Evolutionary conservation across 305 asterid genomes (phyloP), one percentile per base, ranked within the genome.

Genomic region (Ruellia speciosa): DNA sequence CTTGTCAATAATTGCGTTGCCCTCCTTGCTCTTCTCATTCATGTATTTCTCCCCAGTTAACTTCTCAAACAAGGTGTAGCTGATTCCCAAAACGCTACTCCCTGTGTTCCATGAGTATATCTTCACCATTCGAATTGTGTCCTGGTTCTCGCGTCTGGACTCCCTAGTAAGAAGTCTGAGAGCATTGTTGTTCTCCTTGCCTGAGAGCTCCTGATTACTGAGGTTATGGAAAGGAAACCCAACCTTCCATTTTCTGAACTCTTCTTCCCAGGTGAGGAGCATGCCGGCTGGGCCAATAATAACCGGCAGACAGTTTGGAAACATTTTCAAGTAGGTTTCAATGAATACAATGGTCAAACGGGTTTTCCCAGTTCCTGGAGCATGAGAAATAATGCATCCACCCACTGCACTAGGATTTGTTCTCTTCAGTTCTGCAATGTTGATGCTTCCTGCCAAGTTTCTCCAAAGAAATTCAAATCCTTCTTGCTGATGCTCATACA

Each of bases 361-460:
- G 5, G 90, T 72, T 69, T 87, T 84, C 8, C 94, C 89, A 6
- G 92, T 82, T 16, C 94, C 89, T 6, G 87, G 94, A 18, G 95
- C 90, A 49, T 86, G 95, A 14, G 94, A 83, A 45, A 83, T 83
- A 45, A 86, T 84, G 79, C 94, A 86, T 28, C 95, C 95, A 33
- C 87, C 89, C 15, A 63, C 71, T 18, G 54, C 62, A 56, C 20
- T 18, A 0, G 76, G 60, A 40, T 65, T 34, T 1, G 49, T 20
- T 43, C 56, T 72, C 60, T 66, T 70, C 58, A 87, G 55, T 49
- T 81, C 81, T 0, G 59, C 60, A 1, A 84, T 66, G n/a, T 49
- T n/a, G 31, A 61, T 80, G 49, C 78, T 79, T 45, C 94, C 90
- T 4, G 79, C 83, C 14, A 87, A 54, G 67, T 85, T 82, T 28